Base-by-base conservation (phyloP, 2,329 filamentous ascomycete species). In the Lachnum nothofagi region DNA sequence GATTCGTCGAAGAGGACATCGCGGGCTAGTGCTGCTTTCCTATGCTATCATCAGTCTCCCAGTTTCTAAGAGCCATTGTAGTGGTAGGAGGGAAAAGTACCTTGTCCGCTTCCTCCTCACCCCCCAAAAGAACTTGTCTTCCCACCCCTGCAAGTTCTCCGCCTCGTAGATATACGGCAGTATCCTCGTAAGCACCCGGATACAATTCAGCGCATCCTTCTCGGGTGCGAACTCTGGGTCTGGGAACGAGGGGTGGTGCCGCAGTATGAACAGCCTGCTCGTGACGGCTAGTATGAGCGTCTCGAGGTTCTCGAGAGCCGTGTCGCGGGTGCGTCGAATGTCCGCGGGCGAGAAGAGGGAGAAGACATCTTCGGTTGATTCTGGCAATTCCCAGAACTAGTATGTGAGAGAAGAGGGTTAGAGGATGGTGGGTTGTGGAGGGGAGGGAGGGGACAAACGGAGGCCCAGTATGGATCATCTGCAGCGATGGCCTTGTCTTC, bases 301-400 rank as follows among this genome's bases (percentile, higher is more conserved):
- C 70, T 96, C 90, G 56, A 96, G 77, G 65, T 96, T 96, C 66
- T 87, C 84, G 54, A 94, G 74, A 41, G 90, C 86, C 60, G 82
- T 78, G 68, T 96, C 91, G 65, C 91, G 82, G 39, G 89, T 91
- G 59, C 91, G 83, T 54, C 91, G 87, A 55, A 96, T 91, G 66
- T 94, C 88, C 50, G 85, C 82, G 5, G 90, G 83, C 31, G 91
- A 90, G 71, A 96, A 97, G 53, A 97, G 80, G 65, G 89, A 95
- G 74, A 97, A 97, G 63, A 98, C 84, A 74, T 98, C 93, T 66
- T 97, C 93, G 44, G 88, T 83, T 12, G 90, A 91, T 69, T 97
- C 93, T 54, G 93, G 93, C 37, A 98, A 83, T 69, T 95, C 88
- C 91, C 91, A 97, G 72, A 97, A 97, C 87, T 96, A 48, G 38